Percentiles rank a stretch among this genome's conserved stretches.
phyloP scores from a whole-genome alignment of 495 filamentous ascomycete species.

The Halenospora varia region DNA sequence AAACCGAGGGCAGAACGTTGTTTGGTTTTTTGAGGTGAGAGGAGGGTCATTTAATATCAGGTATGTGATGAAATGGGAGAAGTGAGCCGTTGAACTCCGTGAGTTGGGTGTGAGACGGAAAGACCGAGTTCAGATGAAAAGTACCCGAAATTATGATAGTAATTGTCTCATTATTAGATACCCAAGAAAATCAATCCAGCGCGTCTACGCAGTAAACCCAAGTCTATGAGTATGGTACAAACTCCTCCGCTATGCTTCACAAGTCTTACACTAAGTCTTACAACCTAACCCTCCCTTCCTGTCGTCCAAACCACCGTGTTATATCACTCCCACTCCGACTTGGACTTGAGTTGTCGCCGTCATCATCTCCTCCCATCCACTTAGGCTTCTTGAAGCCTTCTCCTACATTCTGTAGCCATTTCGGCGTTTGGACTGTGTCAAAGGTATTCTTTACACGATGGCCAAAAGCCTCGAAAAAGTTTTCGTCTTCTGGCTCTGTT shows the following conservation, averaged over 20 bases:
- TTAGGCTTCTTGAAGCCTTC: conserved; percentile 68
- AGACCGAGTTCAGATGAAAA: no score
- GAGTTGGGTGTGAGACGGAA: no score
- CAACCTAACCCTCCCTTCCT: conserved; percentile 24
- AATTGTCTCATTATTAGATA: background rate
- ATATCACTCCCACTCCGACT: conserved; percentile 22
- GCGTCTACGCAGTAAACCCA: conserved; percentile 7
- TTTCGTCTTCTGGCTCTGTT: conserved; percentile 61
- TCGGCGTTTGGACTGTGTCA: conserved; percentile 75
- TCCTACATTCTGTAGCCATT: conserved; percentile 68
- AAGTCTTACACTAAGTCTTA: conserved; percentile 3
- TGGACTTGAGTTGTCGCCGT: conserved; percentile 15
- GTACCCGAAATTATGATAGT: background rate
- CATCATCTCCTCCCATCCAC: conserved; percentile 70
- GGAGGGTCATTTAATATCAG: no score
- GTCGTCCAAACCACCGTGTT: conserved; percentile 27
- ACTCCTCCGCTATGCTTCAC: conserved; percentile 23
- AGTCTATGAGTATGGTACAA: conserved; percentile 13
- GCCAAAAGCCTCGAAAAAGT: conserved; percentile 76
- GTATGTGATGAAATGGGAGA: no score
- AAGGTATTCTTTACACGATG: conserved; percentile 89
- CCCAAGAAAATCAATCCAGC: background rate
- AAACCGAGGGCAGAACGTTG: no score
- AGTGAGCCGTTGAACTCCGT: no score
- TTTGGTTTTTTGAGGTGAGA: no score